A percentile compares a stretch with the other conserved stretches of the same genome.
Conservation (phyloP, 225 moss, liverwort and hornwort genomes). For the Pleurozium schreberi region DNA sequence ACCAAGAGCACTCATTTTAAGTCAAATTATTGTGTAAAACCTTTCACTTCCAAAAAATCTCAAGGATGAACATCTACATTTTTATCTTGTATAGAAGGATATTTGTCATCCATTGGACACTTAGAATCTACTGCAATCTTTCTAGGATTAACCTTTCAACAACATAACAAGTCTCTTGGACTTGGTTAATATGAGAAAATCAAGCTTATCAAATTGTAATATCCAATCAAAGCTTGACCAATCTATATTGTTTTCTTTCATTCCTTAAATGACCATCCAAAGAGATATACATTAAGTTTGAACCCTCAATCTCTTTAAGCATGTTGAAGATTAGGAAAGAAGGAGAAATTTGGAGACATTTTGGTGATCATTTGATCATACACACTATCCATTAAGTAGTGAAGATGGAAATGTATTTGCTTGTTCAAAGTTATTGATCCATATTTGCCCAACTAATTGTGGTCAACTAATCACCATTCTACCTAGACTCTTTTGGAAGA, state of each 20-base stretch:
- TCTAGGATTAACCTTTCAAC: too few relatives aligned
- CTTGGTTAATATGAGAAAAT: background rate
- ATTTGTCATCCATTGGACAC: background rate
- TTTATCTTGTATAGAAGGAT: background rate
- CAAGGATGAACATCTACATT: background rate
- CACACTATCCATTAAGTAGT: too few relatives aligned
- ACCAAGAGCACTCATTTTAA: fast-evolving
- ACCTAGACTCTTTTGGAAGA: too few relatives aligned
- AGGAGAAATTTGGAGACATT: background rate
- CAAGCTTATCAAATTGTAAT: background rate
- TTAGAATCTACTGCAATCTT: too few relatives aligned
- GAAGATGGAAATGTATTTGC: background rate
- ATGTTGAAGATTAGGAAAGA: background rate
- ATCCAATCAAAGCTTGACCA: background rate
- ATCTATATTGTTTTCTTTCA: too few relatives aligned
- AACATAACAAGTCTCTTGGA: background rate
- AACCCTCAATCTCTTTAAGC: background rate
- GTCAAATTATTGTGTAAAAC: background rate
- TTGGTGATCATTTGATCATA: background rate
- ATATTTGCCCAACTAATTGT: background rate
- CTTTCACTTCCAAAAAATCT: fast-evolving
- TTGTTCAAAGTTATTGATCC: fast-evolving
- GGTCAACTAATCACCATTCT: background rate
- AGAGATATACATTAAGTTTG: background rate
- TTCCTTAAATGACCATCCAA: background rate